A percentile compares a stretch with the other conserved stretches of the same genome.
These are phyloP conservation scores for Arbutus unedo DNA, from an alignment of 148 eudicot species.

Conservation along the genomic window DNA sequence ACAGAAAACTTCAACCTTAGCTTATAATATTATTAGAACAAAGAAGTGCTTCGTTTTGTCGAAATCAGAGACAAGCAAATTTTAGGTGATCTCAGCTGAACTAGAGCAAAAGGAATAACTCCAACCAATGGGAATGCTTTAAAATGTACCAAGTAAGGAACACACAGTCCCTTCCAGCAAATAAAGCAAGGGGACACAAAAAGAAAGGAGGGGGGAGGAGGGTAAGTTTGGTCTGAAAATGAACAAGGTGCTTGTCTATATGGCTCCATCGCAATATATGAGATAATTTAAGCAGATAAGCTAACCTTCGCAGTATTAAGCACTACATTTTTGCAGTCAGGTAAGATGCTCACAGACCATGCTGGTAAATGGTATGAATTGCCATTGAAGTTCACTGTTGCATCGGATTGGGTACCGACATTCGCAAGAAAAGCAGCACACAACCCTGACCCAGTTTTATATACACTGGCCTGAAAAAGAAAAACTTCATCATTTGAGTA, in stretches of 20 bases:
- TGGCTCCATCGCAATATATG: not conserved
- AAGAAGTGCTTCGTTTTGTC: not conserved
- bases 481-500: conserved; percentile 1
- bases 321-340: conserved; percentile 91
- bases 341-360: conserved; percentile 99
- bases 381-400: conserved; percentile 69
- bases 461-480: conserved; percentile 57
- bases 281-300: not conserved
- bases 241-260: not conserved
- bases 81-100: not conserved
- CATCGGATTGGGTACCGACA: conserved; percentile 64
- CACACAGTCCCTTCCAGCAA: not conserved
- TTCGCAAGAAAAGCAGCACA: conserved; percentile 94
- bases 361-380: conserved; percentile 78
- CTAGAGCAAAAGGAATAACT: not conserved
- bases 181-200: not conserved
- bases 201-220: not conserved
- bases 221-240: not conserved
- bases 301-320: conserved; percentile 91
- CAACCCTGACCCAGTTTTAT: conserved; percentile 63
- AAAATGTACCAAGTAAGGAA: not conserved
- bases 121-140: not conserved
- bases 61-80: not conserved
- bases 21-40: not conserved
- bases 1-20: conserved; percentile 6